A percentile compares a stretch with the other conserved stretches of the same genome.
Conservation (phyloP, 192 early-diverging fungal species). For the Chytriomyces confervae region DNA sequence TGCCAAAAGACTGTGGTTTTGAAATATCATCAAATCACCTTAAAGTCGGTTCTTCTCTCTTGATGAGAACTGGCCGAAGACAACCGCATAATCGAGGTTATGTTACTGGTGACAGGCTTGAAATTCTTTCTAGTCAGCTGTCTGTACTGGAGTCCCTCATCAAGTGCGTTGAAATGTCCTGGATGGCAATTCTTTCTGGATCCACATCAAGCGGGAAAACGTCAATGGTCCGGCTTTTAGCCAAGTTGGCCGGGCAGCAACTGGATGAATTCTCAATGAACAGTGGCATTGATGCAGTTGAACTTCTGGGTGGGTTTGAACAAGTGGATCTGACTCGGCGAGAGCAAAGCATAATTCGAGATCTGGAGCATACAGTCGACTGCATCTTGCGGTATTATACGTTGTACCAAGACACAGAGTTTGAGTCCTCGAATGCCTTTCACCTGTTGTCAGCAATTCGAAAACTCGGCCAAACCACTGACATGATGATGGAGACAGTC, state of each 20-base stretch:
- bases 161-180: slow-evolving; percentile 85
- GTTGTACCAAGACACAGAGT: background rate
- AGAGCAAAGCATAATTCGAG: slow-evolving; percentile 56
- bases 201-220: slow-evolving; percentile 88
- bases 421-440: slow-evolving; percentile 16
- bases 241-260: slow-evolving; percentile 77
- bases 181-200: slow-evolving; percentile 92
- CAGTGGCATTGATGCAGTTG: slow-evolving; percentile 89
- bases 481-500: background rate
- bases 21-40: background rate
- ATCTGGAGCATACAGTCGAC: slow-evolving; percentile 52
- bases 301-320: slow-evolving; percentile 96
- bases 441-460: slow-evolving; percentile 4
- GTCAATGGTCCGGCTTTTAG: slow-evolving; percentile 80
- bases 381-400: slow-evolving; percentile 43
- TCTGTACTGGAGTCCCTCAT: slow-evolving; percentile 75
- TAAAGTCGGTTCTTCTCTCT: slow-evolving; percentile 20
- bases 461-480: background rate
- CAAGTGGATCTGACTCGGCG: slow-evolving; percentile 87
- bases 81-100: slow-evolving; percentile 32
- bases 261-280: slow-evolving; percentile 97
- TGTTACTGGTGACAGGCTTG: slow-evolving; percentile 53
- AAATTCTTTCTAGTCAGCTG: slow-evolving; percentile 71
- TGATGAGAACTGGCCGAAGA: slow-evolving; percentile 14
- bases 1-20: slow-evolving; percentile 6